Evolutionary conservation across 2,329 filamentous ascomycete species (phyloP).

Genomic region (Ophiosphaerella herpotricha): DNA sequence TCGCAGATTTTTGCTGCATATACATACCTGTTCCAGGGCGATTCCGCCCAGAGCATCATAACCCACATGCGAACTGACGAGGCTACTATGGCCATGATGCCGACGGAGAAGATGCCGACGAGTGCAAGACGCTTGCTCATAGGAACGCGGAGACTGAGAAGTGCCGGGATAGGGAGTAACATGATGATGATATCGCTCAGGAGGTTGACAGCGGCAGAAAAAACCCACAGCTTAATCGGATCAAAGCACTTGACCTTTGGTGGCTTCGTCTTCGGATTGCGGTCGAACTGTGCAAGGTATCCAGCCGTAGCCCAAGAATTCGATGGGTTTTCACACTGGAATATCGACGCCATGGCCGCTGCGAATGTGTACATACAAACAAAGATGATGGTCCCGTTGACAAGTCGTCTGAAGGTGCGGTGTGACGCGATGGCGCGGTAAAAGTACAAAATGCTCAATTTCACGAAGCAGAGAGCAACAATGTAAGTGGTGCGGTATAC

Average conservation of each 20-base stretch:
- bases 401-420: constrained; percentile 33
- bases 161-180: constrained; percentile 52
- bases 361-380: constrained; percentile 38
- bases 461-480: constrained; percentile 38
- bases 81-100: constrained; percentile 42
- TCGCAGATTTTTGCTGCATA: neutral
- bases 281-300: constrained; percentile 40
- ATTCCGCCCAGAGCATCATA: constrained; percentile 42
- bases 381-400: constrained; percentile 36
- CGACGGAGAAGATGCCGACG: constrained; percentile 43
- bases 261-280: constrained; percentile 19
- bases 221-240: constrained; percentile 36
- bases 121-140: constrained; percentile 58
- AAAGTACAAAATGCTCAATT: constrained; percentile 41
- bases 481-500: constrained; percentile 40
- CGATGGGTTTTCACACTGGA: constrained; percentile 40
- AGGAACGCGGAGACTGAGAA: constrained; percentile 54
- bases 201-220: constrained; percentile 49
- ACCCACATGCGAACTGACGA: constrained; percentile 45
- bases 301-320: constrained; percentile 32
- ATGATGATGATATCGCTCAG: constrained; percentile 51
- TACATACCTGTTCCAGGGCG: constrained; percentile 38
- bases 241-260: constrained; percentile 36
- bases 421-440: constrained; percentile 44
- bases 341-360: constrained; percentile 32